phyloP scores from a whole-genome alignment of 139 green algal genomes.

The Chlamydomonas applanata region DNA sequence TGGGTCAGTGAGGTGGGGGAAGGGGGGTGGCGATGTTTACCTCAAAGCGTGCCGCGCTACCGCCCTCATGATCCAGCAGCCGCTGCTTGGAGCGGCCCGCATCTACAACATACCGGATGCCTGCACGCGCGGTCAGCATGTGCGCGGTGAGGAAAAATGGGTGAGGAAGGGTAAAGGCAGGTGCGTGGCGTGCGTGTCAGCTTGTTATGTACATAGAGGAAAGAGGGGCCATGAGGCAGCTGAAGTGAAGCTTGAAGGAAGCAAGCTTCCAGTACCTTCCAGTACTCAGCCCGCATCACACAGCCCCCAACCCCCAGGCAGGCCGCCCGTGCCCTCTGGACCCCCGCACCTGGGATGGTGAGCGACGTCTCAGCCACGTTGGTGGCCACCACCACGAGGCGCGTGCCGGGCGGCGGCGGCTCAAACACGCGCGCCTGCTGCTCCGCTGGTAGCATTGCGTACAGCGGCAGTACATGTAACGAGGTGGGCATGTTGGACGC shows the following conservation, averaged over 20 bases:
- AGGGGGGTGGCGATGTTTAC: neutral
- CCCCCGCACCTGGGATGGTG: slow-evolving; percentile 89
- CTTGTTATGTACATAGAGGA: no score
- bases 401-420: slow-evolving; percentile 57
- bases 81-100: slow-evolving; percentile 83
- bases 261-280: no score
- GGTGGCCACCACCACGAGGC: slow-evolving; percentile 93
- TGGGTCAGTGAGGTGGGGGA: no score
- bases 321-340: no score
- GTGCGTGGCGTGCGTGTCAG: no score
- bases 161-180: no score
- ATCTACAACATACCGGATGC: slow-evolving; percentile 89
- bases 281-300: no score
- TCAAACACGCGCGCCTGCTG: slow-evolving; percentile 69
- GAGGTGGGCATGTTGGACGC: slow-evolving; percentile 15
- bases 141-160: no score
- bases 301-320: no score
- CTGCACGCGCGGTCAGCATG: no score
- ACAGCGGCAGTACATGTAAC: slow-evolving; percentile 93
- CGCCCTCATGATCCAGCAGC: slow-evolving; percentile 55
- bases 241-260: no score
- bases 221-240: no score
- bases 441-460: slow-evolving; percentile 82
- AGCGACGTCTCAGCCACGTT: slow-evolving; percentile 98
- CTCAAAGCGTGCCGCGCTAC: slow-evolving; percentile 16